Base-by-base conservation (phyloP, 352 stramenopile genomes). In the Globisporangium sylvaticum region DNA sequence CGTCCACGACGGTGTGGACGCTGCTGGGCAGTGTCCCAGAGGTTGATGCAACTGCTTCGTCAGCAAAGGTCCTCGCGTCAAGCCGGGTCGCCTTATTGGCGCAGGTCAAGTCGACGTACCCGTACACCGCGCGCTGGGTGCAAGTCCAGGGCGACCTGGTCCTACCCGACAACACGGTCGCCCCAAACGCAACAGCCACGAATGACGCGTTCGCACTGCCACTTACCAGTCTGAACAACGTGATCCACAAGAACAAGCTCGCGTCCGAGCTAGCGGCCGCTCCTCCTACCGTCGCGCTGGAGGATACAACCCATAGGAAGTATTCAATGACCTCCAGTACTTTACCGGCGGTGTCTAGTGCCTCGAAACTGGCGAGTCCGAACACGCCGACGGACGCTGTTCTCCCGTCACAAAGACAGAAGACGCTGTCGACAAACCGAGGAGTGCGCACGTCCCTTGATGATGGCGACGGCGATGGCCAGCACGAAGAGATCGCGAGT, bases 131-230 rank as follows among this genome's bases (percentile, higher is more conserved):
- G 1, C 68, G 73, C 1, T 94, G 85, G 85, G 61, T 72, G 0
- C 77, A 94, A 72, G 74, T 77, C 0, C 66, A 88, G 50, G 85
- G 85, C 29, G 83, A 94, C 46, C 65, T 94, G 4, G 65, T 64
- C 0, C 64, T 91, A 10, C 72, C 79, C 0, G 64, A 67, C 34
- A 61, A 67, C 42, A 58, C 67, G 9, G 57, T 58, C 2, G 67
- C 63, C 0, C 72, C 66, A 10, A 81, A 83, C 24, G 46, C 62
- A 0, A 29, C 57, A 0, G 75, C 72, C 3, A 69, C 64, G 0
- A 78, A 72, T 61, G 68, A 69, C 10, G 77, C 74, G 1, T 91
- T 94, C 32, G 69, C 76, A 0, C 68, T 92, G n/a, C 73, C 82
- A 0, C 70, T 94, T 1, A 85, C 80, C 0, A 88, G 62, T 31